Evolutionary conservation across 2,329 filamentous ascomycete species (phyloP).

Genomic region (Corinectria fuckeliana): DNA sequence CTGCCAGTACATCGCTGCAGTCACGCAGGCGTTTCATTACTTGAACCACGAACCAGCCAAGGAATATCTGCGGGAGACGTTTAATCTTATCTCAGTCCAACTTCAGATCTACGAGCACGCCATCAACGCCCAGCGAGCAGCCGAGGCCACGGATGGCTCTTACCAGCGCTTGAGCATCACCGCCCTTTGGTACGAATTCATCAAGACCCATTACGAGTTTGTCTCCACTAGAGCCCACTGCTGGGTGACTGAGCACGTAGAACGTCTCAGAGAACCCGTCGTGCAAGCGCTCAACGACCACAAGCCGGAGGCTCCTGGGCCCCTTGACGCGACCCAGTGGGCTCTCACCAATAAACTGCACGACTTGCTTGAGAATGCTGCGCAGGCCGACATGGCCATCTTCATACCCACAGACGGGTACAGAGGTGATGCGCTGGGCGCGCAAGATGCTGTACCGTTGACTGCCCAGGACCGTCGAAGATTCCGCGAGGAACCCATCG

Average conservation of each 20-base stretch:
- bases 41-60: background rate
- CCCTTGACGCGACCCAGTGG: background rate
- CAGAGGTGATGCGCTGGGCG: background rate
- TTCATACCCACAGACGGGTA: background rate
- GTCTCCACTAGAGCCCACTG: background rate
- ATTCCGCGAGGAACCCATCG: background rate
- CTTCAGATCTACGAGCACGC: background rate
- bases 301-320: background rate
- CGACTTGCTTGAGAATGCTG: background rate
- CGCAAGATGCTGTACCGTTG: background rate
- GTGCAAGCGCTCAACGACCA: background rate
- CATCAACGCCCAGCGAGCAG: background rate
- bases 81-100: background rate
- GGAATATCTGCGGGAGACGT: background rate
- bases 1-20: background rate
- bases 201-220: background rate
- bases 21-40: background rate
- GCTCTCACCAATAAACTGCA: background rate
- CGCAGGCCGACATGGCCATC: background rate
- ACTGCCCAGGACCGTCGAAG: background rate
- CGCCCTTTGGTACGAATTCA: background rate
- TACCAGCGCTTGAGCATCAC: background rate
- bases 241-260: background rate
- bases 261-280: background rate
- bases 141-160: background rate